Evolutionary conservation across 1,284 basidiomycete species (phyloP), one percentile per base, ranked within the genome.

Genomic region (Trichosporon coremiiforme): DNA sequence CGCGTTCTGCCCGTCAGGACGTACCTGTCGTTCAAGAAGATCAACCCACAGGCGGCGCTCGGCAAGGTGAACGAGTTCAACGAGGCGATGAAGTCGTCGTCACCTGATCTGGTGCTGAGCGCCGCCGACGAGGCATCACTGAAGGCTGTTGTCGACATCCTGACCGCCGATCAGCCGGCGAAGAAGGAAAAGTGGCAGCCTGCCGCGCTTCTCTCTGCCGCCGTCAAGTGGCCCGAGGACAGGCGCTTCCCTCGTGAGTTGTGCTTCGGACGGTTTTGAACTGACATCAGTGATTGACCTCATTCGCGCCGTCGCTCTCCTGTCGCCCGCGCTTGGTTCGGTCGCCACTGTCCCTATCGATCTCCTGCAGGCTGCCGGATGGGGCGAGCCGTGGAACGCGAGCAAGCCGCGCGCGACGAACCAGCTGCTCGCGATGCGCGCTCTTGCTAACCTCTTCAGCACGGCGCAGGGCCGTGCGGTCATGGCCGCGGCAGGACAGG

Each of bases 21-120:
- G 45, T 86, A 86, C 60, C 86, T 95, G 35, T 85, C 87, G 1
- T 97, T 97, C 86, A 91, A 91, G 74, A 91, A 93, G 84, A 92
- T 91, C 15, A 98, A 96, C 80, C 87, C 97, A n/a, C 79, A 86
- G 13, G 93, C 93, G 4, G 94, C 96, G 86, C 90, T 90, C 77
- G 86, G 86, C 45, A 98, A 98, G 84, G 82, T 98, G 22, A 85
- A 87, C 66, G 90, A 96, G 79, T 89, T 98, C 68, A 89, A 95
- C 78, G 89, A 90, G 53, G 87, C 85, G 33, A 84, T 94, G 67
- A 87, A 87, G 64, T 67, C 79, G 3, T 73, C 79, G 4, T 71
- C 71, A 2, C 88, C 90, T 0, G 90, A 89, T 6, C 85, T 91
- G 17, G 89, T 90, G 0, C 88, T 95, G 83, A 86, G 89, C 63